These are phyloP conservation scores for Metschnikowia dekortorum DNA, from an alignment of 805 yeast species.

Conservation along the genomic window DNA sequence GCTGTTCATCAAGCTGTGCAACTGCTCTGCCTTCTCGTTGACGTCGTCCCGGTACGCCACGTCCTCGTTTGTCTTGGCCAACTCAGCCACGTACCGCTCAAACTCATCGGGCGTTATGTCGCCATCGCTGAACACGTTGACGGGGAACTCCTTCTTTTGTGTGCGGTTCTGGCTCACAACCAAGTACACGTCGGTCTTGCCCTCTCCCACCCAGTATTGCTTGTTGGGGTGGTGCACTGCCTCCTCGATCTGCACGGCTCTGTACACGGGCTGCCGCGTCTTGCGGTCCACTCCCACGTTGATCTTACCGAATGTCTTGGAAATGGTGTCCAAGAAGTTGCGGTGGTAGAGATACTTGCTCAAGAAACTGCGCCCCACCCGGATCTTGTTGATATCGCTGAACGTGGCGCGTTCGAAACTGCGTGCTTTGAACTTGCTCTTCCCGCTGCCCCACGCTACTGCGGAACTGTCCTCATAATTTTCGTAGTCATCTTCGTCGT, in stretches of 20 bases:
- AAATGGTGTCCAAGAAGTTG: slow-evolving; percentile 64
- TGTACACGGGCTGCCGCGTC: slow-evolving; percentile 61
- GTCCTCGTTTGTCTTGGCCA: slow-evolving; percentile 51
- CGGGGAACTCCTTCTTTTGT: slow-evolving; percentile 66
- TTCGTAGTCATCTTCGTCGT: slow-evolving; percentile 40
- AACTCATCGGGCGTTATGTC: slow-evolving; percentile 69
- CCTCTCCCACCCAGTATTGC: slow-evolving; percentile 40
- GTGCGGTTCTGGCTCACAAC: slow-evolving; percentile 78
- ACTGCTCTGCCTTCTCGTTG: slow-evolving; percentile 57
- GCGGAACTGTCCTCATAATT: slow-evolving; percentile 23
- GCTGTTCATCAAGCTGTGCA: slow-evolving; percentile 58
- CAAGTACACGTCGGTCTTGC: slow-evolving; percentile 50
- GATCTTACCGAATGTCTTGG: slow-evolving; percentile 77
- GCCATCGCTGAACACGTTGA: slow-evolving; percentile 77
- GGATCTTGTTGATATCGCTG: slow-evolving; percentile 64
- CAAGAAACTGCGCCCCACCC: slow-evolving; percentile 74
- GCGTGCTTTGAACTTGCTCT: slow-evolving; percentile 20
- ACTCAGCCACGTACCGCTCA: slow-evolving; percentile 58
- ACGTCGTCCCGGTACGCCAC: slow-evolving; percentile 64
- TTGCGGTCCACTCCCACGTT: slow-evolving; percentile 70
- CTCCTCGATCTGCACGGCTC: slow-evolving; percentile 78
- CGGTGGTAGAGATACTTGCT: slow-evolving; percentile 78
- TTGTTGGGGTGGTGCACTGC: slow-evolving; percentile 43
- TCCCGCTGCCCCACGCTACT: slow-evolving; percentile 35
- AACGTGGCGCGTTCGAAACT: slow-evolving; percentile 44